Conservation (phyloP, 1,284 basidiomycete species). For the Leccinum colubrinum region DNA sequence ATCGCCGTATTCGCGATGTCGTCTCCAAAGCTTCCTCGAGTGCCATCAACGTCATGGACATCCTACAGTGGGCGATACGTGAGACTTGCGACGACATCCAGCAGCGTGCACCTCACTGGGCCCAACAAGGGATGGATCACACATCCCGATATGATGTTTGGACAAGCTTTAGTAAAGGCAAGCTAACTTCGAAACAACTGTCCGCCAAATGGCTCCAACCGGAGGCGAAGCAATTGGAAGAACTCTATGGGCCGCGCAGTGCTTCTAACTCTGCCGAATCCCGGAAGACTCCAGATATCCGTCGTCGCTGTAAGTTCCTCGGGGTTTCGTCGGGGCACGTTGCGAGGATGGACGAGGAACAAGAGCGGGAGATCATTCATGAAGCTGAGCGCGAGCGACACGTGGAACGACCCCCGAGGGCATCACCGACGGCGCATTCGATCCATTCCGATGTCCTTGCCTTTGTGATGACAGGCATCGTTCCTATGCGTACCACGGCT, state of each 20-base stretch:
- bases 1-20: not conserved
- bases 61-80: conserved; percentile 44
- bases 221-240: conserved; percentile 37
- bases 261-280: conserved; percentile 11
- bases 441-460: conserved; percentile 19
- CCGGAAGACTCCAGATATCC: not conserved
- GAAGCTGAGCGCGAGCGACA: conserved; percentile 44
- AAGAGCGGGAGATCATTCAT: conserved; percentile 39
- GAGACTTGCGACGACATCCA: conserved; percentile 45
- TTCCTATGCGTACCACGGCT: not conserved
- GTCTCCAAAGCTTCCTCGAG: not conserved
- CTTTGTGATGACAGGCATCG: conserved; percentile 28
- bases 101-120: conserved; percentile 42
- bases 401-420: conserved; percentile 33
- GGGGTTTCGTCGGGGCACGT: not conserved
- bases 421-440: conserved; percentile 22
- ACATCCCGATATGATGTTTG: conserved; percentile 33
- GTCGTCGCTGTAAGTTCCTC: not conserved
- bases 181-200: conserved; percentile 15
- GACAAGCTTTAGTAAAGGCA: conserved; percentile 15
- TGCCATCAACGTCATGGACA: conserved; percentile 31
- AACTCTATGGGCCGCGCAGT: conserved; percentile 33
- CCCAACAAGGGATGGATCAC: conserved; percentile 45
- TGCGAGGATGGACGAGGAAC: conserved; percentile 7
- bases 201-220: conserved; percentile 34